Base-by-base conservation (phyloP, 2,329 filamentous ascomycete genomes). In the Neoscytalidium dimidiatum region DNA sequence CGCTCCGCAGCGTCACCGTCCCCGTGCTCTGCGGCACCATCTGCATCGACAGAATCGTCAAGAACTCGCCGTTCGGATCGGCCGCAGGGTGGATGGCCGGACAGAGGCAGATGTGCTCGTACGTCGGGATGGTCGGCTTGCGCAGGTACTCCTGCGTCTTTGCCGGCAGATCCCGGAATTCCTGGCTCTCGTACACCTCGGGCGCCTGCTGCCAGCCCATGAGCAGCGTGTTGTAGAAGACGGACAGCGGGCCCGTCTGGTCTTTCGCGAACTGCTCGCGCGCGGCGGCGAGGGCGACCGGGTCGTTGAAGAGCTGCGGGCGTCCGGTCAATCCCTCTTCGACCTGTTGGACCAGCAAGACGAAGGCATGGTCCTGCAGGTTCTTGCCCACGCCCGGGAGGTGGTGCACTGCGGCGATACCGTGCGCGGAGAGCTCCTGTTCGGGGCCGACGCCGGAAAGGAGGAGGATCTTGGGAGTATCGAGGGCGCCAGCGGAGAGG, bases 111-210 rank as follows among this genome's bases (percentile, higher is more conserved):
- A 82, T 64, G 17, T 88, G 71, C 68, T 90, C 87, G 67, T 81
- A 88, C 53, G 84, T 81, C 0, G 88, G 87, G 2, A 89, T 79
- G 0, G 83, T 86, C 14, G 81, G 77, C 21, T 78, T 77, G 48
- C 71, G 72, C 0, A 89, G 71, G 66, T 80, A 83, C 0, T 74
- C 71, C 68, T 84, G 80, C 9, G 80, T 76, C 0, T 76, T 64
- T 0, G 67, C 62, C 0, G 84, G 81, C 0, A 90, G 76, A 1
- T 73, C 79, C 44, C 81, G 72, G 73, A 85, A 87, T 69, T 88
- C 85, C 0, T 77, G 60, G 0, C 77, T 79, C 74, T 6, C 75
- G 65, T 44, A 49, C 17, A 68, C 48, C 11, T 66, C 58, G 28
- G 66, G 44, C 9, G 62, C 53, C 77, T 82, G 81, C 68, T 81